Evolutionary conservation across 108 stramenopile species (phyloP).

Genomic region (Cyclostephanos tholiformis): DNA sequence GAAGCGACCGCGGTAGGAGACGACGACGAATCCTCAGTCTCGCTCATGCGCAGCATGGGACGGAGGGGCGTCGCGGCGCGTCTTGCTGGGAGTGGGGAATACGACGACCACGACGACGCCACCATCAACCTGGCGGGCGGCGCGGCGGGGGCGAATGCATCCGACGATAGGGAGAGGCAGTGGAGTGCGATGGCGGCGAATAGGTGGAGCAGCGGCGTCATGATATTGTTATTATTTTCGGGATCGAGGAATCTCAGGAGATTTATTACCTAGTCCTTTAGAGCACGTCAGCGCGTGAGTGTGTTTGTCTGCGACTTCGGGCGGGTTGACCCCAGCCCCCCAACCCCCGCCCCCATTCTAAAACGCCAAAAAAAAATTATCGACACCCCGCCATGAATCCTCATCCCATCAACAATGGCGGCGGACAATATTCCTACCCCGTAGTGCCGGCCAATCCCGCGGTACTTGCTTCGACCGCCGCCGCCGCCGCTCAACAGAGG

Average conservation of each 20-base stretch:
- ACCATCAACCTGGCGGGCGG: neutral
- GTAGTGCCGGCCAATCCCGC: neutral
- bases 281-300: neutral
- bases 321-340: no score
- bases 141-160: constrained; percentile 10
- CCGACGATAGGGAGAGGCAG: constrained; percentile 1
- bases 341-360: no score
- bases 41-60: constrained; percentile 46
- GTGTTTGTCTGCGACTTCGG: no score
- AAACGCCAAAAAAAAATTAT: no score
- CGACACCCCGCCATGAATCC: neutral
- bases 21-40: constrained; percentile 34
- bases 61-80: neutral
- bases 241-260: no score
- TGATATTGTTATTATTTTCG: no score
- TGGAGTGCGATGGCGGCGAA: constrained; percentile 1
- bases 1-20: constrained; percentile 8
- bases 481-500: constrained; percentile 12
- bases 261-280: no score
- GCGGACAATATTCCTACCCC: constrained; percentile 5
- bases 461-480: constrained; percentile 8
- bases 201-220: neutral
- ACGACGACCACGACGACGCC: neutral
- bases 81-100: neutral
- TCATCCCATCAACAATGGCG: neutral